These are phyloP conservation scores for Heritiera littoralis DNA, from an alignment of 345 rosid genomes.

Conservation along the genomic window DNA sequence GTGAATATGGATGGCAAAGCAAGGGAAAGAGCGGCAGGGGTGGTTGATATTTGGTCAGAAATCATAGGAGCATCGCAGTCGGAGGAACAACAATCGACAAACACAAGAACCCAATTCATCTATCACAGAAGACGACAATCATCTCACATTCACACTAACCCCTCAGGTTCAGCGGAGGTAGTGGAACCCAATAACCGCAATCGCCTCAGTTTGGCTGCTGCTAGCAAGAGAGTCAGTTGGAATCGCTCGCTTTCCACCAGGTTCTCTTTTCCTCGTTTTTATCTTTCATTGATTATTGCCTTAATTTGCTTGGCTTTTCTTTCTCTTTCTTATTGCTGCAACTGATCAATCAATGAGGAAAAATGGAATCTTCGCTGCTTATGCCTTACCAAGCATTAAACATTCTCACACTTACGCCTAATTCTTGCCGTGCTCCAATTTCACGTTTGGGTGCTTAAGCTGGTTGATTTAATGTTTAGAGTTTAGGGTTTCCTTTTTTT, in stretches of 20 bases:
- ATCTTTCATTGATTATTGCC: neutral
- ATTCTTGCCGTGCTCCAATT: neutral
- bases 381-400: neutral
- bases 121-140: conserved; percentile 52
- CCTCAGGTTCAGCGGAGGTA: conserved; percentile 22
- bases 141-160: conserved; percentile 22
- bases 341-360: neutral
- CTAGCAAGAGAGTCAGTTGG: conserved; percentile 77
- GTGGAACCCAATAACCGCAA: conserved; percentile 24
- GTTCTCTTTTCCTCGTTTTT: conserved; percentile 27
- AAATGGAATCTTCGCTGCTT: neutral
- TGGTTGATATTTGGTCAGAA: neutral
- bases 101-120: conserved; percentile 32
- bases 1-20: neutral
- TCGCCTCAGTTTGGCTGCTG: conserved; percentile 56
- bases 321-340: neutral
- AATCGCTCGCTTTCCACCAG: conserved; percentile 89
- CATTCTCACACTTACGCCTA: neutral
- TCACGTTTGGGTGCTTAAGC: neutral
- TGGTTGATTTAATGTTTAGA: neutral
- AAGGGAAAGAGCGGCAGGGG: neutral
- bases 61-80: conserved; percentile 6
- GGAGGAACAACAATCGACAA: neutral
- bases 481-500: neutral
- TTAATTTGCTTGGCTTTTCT: neutral